Evolutionary conservation across 2,329 filamentous ascomycete genomes (phyloP), one percentile per base, ranked within the genome.

Genomic region (Lizonia empirigonia): DNA sequence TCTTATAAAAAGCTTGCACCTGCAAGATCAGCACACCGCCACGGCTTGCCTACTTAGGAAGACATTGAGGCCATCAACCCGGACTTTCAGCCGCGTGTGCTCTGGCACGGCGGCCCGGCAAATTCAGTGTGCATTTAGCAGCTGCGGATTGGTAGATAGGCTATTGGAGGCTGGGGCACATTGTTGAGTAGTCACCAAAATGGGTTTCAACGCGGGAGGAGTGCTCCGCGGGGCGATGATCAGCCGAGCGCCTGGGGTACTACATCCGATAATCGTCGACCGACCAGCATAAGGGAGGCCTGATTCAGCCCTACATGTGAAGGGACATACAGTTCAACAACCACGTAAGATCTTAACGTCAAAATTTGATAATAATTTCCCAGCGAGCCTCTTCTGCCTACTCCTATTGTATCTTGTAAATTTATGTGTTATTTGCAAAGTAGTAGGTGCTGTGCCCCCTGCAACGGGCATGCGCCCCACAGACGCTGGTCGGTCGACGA

Each of bases 1-100:
- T 51, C 40, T 63, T 60, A 58, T 55, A 46, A 42, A 32, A 59
- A 56, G 54, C 57, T 60, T 60, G 38, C 51, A 40, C 41, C 33
- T 39, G 23, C 37, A 39, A 26, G 37, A 32, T 38, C 33, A 42
- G 30, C 19, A 36, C n/a, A 20, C 5, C 16, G 10, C 30, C 18
- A 20, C 49, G 33, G 52, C 10, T 52, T 56, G 46, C 50, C 47
- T 23, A 42, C 47, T 42, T 16, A 27, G 44, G 45, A 33, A 38
- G 22, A 13, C 9, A n/a, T 24, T 19, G 22, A 20, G 29, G 13
- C n/a, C 27, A 32, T 35, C 24, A 15, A 15, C 9, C 24, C 26
- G 37, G 44, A 33, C 20, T 19, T 42, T 33, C 41, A 26, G 35
- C 44, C 38, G 35, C 40, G 13, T 47, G 27, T 44, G 48, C 42